phyloP scores from a whole-genome alignment of 2,329 filamentous ascomycete species.

The Tothia fuscella region DNA sequence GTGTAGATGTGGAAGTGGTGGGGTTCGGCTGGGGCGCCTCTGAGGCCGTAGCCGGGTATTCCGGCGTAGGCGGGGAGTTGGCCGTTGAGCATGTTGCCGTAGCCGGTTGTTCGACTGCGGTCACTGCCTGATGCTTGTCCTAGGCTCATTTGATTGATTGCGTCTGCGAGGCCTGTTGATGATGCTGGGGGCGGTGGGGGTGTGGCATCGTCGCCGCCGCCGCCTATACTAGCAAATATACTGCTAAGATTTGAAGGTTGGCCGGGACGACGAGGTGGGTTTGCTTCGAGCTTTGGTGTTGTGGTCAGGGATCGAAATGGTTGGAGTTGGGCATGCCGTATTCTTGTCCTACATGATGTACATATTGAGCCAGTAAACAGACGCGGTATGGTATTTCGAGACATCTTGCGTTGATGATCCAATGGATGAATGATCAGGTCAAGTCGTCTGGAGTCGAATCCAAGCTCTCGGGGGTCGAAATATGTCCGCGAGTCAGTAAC shows the following conservation, averaged over 20 bases:
- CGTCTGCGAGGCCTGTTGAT: not conserved
- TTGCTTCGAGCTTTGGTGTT: constrained; percentile 15
- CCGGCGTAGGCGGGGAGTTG: too few species aligned
- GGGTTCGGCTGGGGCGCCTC: constrained; percentile 21
- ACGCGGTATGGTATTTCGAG: constrained; percentile 15
- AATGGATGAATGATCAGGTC: too few species aligned
- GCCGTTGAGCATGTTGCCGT: too few species aligned
- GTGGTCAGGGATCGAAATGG: constrained; percentile 24
- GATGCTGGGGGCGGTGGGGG: not conserved
- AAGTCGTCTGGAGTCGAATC: too few species aligned
- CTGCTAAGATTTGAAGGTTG: too few species aligned
- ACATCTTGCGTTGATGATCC: constrained; percentile 6
- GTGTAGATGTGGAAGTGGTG: constrained; percentile 81
- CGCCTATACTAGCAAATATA: too few species aligned
- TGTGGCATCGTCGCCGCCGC: not conserved
- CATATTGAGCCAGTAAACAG: constrained; percentile 24
- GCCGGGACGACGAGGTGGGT: too few species aligned
- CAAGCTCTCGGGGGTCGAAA: too few species aligned
- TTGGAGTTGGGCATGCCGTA: constrained; percentile 14
- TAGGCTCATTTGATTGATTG: too few species aligned
- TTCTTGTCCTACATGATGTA: constrained; percentile 25
- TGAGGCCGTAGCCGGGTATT: not conserved
- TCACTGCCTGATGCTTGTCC: too few species aligned
- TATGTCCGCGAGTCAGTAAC: not conserved
- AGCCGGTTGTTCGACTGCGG: too few species aligned